Conservation (phyloP, 2,329 filamentous ascomycete genomes). For the Didymellaceae sp. region DNA sequence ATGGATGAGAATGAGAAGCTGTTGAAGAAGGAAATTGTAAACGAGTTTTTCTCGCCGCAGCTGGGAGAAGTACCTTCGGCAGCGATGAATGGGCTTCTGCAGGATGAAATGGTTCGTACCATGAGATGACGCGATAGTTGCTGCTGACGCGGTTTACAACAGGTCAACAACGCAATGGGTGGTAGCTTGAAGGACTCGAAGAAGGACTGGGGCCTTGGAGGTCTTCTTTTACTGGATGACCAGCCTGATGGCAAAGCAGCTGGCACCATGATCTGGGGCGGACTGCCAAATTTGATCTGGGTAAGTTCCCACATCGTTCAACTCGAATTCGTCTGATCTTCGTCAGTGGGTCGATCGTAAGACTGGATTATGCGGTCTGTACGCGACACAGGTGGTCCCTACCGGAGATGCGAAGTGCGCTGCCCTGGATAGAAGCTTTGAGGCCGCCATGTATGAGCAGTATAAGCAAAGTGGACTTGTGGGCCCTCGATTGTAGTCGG, state of each 20-base stretch:
- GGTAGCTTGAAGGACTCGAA: slow-evolving; percentile 20
- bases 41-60: slow-evolving; percentile 42
- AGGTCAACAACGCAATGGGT: slow-evolving; percentile 36
- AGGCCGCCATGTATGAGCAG: slow-evolving; percentile 29
- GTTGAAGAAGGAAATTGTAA: slow-evolving; percentile 33
- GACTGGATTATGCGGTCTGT: slow-evolving; percentile 39
- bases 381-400: slow-evolving; percentile 39
- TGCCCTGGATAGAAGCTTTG: slow-evolving; percentile 25
- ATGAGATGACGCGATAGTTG: rapidly evolving
- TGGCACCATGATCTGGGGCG: slow-evolving; percentile 44
- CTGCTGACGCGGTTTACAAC: neutral
- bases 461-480: slow-evolving; percentile 13
- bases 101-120: slow-evolving; percentile 23
- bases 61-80: slow-evolving; percentile 24
- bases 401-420: slow-evolving; percentile 34
- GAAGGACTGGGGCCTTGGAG: slow-evolving; percentile 43
- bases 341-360: slow-evolving; percentile 42
- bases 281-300: slow-evolving; percentile 44
- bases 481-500: slow-evolving; percentile 10
- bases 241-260: slow-evolving; percentile 29
- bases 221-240: slow-evolving; percentile 34
- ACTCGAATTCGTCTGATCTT: slow-evolving; percentile 1
- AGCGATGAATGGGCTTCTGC: slow-evolving; percentile 46
- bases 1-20: slow-evolving; percentile 35
- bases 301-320: slow-evolving; percentile 16